Base-by-base conservation (phyloP, 2,329 filamentous ascomycete species). In the Ophiostoma fasciatum region DNA sequence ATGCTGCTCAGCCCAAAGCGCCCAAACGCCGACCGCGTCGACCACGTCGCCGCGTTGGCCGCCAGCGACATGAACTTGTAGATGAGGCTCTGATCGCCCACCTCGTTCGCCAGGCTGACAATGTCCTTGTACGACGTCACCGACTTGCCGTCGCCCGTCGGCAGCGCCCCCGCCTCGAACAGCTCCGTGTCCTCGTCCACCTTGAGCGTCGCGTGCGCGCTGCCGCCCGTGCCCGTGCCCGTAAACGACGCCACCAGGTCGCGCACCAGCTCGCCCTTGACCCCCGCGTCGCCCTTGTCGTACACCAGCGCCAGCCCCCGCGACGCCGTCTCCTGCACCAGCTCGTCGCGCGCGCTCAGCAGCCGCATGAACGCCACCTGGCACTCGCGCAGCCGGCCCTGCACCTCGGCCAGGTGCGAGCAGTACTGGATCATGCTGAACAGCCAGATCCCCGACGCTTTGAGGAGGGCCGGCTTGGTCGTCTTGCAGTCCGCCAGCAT, bases 1-100 rank as follows among this genome's bases (percentile, higher is more conserved):
- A 98, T 88, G 46, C 73, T 90, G 54, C 85, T 92, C 33, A 98
- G 68, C 0, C 90, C 90, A 46, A 96, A 94, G 10, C 85, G 73
- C 3, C 90, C 90, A 57, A 98, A 96, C 0, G 90, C 90, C 1
- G 90, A 92, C 34, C 90, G 74, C n/a, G 85, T 93, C 2, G 85
- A 88, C 90, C 90, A 98, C 13, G 93, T 92, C 1, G 87, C 85
- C 32, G 93, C 92, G 50, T 94, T 94, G 2, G 85, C 84, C 3
- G 90, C 90, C 46, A 98, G 68, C 1, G 87, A 88, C 90, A 98
- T 98, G 60, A 98, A 96, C 42, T 87, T 84, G 62, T 98, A 98
- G 1, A 96, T 82, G n/a, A 98, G 64, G 47, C 82, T 87, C 40
- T 90, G 88, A 49, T 98, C 88, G 10, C 90, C 90, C 23, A 94